Percentiles rank a stretch among this genome's conserved stretches.
Evolutionary conservation across 495 filamentous ascomycete genomes (phyloP).

Genomic region (Pyrenopolyporus hunteri): DNA sequence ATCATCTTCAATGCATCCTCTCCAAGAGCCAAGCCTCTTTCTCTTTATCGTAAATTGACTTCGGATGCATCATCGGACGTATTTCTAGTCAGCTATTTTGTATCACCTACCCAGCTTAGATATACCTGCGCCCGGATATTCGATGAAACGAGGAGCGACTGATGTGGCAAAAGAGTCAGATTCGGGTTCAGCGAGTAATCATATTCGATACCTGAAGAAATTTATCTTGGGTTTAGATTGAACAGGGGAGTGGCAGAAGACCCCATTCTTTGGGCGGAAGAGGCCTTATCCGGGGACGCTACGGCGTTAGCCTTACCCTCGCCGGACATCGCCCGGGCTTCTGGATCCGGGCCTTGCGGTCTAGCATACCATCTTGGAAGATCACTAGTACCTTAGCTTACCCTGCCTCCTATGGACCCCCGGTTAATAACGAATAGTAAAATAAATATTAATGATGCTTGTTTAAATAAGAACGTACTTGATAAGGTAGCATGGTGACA

Average conservation of each 20-base stretch:
- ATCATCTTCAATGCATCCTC: background rate
- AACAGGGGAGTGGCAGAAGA: background rate
- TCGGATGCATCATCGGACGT: background rate
- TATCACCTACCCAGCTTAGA: constrained; percentile 22
- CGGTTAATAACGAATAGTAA: background rate
- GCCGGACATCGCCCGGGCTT: constrained; percentile 20
- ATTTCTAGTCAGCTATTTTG: background rate
- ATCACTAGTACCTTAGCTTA: too few species aligned
- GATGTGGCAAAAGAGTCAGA: too few species aligned
- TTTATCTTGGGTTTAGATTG: background rate
- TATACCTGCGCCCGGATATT: background rate
- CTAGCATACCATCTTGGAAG: background rate
- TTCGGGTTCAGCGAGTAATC: background rate
- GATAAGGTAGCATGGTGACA: too few species aligned
- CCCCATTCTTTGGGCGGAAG: constrained; percentile 14
- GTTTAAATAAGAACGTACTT: too few species aligned
- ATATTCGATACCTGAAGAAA: background rate
- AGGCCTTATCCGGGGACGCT: constrained; percentile 24
- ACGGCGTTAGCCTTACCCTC: constrained; percentile 5
- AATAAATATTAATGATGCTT: too few species aligned
- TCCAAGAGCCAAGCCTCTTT: background rate
- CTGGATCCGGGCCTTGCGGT: background rate
- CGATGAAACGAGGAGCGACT: background rate
- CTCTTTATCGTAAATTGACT: background rate
- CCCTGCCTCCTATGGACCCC: background rate